Evolutionary conservation across 2,329 filamentous ascomycete genomes (phyloP), one percentile per base, ranked within the genome.

Genomic region (Grosmannia clavigera): DNA sequence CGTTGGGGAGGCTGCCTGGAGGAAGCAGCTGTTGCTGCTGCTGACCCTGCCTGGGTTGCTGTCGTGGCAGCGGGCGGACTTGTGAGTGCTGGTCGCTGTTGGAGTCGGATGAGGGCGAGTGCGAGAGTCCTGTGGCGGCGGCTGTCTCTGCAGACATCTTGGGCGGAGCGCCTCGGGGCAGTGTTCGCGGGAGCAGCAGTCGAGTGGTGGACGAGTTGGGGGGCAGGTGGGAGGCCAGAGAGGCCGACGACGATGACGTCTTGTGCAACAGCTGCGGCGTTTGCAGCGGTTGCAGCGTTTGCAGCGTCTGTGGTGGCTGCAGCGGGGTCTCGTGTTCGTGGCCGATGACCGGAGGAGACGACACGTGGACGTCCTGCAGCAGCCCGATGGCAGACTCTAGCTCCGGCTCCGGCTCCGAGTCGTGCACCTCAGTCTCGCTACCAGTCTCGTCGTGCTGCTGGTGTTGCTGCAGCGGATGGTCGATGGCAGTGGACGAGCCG

Each of bases 91-190:
- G 65, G 54, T 61, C 62, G 14, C 61, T 59, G 55, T 62, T 65
- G 9, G 66, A 64, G 60, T 68, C 67, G 22, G 61, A 60, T 19
- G 61, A 58, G 29, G 52, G 46, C 33, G 52, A 46, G 29, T 74
- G 62, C 59, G 69, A 54, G 69, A 40, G 12, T 14, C 74, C 64
- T 31, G 56, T 56, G 22, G 61, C 64, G 6, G 76, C 63, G 63
- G 68, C 55, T 61, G 69, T 61, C 65, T 86, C 79, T 61, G 78
- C 74, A 9, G 84, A 85, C 79, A 87, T 86, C 68, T 84, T 78
- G 48, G 83, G 84, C 43, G 84, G 81, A 3, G 81, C 79, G 63
- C 81, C 78, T 63, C 83, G 77, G 7, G 83, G 84, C 0, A 83
- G 79, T 11, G 78, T 82, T 65, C 86, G 80, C 67, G 86, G 81